phyloP scores from a whole-genome alignment of 306 rosid genomes.

The Rosa persica region DNA sequence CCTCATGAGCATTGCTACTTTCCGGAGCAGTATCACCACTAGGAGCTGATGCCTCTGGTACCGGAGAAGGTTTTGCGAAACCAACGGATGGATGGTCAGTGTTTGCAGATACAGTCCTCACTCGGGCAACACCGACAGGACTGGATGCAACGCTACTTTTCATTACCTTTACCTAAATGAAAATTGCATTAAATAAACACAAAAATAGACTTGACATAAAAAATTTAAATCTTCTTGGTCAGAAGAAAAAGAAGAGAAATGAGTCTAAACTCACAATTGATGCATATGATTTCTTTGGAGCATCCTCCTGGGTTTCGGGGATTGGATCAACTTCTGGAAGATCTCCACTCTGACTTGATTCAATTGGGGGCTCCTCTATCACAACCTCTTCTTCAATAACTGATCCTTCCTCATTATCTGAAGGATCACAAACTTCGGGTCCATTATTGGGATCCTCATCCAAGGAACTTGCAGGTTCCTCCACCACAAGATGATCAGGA shows the following conservation, averaged over 20 bases:
- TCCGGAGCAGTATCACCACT: slow-evolving; percentile 58
- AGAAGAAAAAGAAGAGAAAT: slow-evolving; percentile 13
- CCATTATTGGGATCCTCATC: slow-evolving; percentile 57
- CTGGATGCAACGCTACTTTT: slow-evolving; percentile 43
- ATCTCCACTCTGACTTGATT: slow-evolving; percentile 40
- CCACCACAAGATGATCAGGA: slow-evolving; percentile 56
- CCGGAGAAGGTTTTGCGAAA: slow-evolving; percentile 50
- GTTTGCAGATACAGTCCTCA: slow-evolving; percentile 52
- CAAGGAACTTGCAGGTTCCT: slow-evolving; percentile 46
- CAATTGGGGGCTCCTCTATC: slow-evolving; percentile 45
- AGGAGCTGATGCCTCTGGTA: slow-evolving; percentile 53
- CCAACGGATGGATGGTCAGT: slow-evolving; percentile 44
- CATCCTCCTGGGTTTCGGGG: slow-evolving; percentile 68
- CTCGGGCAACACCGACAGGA: slow-evolving; percentile 50
- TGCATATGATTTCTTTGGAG: slow-evolving; percentile 79
- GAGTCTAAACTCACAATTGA: slow-evolving; percentile 66
- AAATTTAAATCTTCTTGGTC: slow-evolving; percentile 2
- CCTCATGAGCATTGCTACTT: slow-evolving; percentile 69
- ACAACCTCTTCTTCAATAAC: slow-evolving; percentile 66
- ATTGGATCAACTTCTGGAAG: slow-evolving; percentile 44
- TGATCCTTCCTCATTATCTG: slow-evolving; percentile 59
- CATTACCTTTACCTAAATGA: slow-evolving; percentile 61
- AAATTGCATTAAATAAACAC: slow-evolving; percentile 23
- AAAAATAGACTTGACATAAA: slow-evolving; percentile 12
- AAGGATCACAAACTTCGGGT: slow-evolving; percentile 71